Percentiles rank a stretch among this genome's conserved stretches.
These are phyloP conservation scores for Hanseniaspora sp. DNA, from an alignment of 1,139 yeast species.

Conservation along the genomic window DNA sequence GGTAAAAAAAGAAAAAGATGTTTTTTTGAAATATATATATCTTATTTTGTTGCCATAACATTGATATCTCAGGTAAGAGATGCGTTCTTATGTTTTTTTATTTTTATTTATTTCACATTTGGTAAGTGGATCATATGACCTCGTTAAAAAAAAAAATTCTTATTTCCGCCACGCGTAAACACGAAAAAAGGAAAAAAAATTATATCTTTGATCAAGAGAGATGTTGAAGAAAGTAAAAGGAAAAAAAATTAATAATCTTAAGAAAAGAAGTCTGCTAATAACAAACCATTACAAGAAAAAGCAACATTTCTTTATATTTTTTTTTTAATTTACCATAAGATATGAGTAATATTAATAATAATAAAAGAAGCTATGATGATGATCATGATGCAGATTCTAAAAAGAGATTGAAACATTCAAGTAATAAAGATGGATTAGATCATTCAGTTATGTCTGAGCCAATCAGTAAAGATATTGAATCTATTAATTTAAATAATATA, in stretches of 20 bases:
- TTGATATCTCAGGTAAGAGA: too few species aligned
- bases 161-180: slow-evolving; percentile 12
- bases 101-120: too few species aligned
- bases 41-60: too few species aligned
- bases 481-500: slow-evolving; percentile 9
- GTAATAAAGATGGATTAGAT: neutral
- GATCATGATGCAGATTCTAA: neutral
- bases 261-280: neutral
- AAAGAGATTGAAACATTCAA: neutral
- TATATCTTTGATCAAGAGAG: too few species aligned
- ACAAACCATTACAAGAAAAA: neutral
- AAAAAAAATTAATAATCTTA: neutral
- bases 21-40: neutral
- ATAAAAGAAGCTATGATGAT: neutral
- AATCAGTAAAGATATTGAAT: slow-evolving; percentile 5
- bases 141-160: neutral
- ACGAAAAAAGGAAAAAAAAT: neutral
- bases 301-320: neutral
- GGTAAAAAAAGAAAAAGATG: neutral
- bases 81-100: too few species aligned
- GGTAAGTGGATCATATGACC: too few species aligned
- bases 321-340: neutral
- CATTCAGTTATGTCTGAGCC: slow-evolving; percentile 15
- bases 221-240: neutral
- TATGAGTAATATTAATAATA: neutral